Conservation (phyloP, 176 grass and related monocot species). For the Musa troglodytarum region DNA sequence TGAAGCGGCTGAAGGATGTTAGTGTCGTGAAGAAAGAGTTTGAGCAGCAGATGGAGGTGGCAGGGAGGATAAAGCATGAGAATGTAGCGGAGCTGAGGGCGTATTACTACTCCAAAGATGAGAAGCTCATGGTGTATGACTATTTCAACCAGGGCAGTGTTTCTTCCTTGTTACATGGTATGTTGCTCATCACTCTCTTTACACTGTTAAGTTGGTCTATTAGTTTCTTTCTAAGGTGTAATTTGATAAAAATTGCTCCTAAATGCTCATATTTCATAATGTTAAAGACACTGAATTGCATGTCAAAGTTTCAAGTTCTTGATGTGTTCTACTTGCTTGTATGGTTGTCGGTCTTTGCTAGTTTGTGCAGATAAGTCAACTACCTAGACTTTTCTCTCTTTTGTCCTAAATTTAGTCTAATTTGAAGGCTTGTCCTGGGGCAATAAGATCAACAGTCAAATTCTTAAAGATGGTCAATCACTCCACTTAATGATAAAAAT, state of each 20-base stretch:
- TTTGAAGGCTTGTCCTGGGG: neutral
- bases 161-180: conserved; percentile 82
- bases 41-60: conserved; percentile 90
- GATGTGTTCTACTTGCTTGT: neutral
- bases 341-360: neutral
- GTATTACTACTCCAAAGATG: conserved; percentile 96
- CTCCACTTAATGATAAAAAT: neutral
- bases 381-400: neutral
- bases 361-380: neutral
- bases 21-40: conserved; percentile 63
- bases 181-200: neutral
- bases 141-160: conserved; percentile 67
- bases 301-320: neutral
- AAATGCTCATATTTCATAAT: no score
- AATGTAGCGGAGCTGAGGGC: conserved; percentile 73
- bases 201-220: neutral
- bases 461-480: neutral
- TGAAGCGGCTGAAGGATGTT: conserved; percentile 91
- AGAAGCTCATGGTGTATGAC: conserved; percentile 90
- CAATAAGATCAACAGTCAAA: neutral
- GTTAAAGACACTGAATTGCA: neutral
- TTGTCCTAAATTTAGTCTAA: neutral
- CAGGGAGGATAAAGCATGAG: conserved; percentile 55
- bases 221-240: conserved; percentile 4
- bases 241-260: neutral